phyloP scores from a whole-genome alignment of 2,329 filamentous ascomycete species.

The Colletotrichum godetiae region DNA sequence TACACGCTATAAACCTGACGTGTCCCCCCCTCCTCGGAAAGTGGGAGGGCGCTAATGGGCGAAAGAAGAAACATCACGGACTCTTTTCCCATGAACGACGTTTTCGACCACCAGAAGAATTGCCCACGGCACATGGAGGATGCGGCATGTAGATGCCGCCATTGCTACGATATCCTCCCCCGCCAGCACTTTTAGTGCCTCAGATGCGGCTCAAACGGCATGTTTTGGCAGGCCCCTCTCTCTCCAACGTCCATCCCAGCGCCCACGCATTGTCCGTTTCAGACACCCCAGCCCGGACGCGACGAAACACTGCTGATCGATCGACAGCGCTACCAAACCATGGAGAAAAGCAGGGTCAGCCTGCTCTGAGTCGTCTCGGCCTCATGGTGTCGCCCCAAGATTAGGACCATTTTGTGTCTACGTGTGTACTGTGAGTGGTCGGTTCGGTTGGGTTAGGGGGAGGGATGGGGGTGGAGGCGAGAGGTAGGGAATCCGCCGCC shows the following conservation, averaged over 20 bases:
- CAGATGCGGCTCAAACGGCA: slow-evolving; percentile 34
- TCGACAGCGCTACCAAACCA: slow-evolving; percentile 20
- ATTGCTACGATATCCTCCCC: background rate
- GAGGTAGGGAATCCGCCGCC: background rate
- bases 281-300: slow-evolving; percentile 33
- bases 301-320: slow-evolving; percentile 34
- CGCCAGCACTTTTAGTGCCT: slow-evolving; percentile 3
- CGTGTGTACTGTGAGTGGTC: background rate
- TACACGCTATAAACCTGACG: slow-evolving; percentile 19
- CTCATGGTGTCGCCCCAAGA: background rate
- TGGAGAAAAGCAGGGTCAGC: background rate
- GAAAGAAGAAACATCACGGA: slow-evolving; percentile 18
- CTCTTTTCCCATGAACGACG: background rate
- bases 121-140: background rate
- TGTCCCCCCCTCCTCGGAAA: slow-evolving; percentile 13
- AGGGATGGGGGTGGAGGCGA: background rate
- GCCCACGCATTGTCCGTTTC: slow-evolving; percentile 34
- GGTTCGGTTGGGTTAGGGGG: background rate
- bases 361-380: background rate
- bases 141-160: slow-evolving; percentile 10
- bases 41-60: slow-evolving; percentile 15
- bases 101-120: background rate
- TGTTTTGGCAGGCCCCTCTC: slow-evolving; percentile 14
- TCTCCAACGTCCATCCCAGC: slow-evolving; percentile 30
- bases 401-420: background rate